phyloP scores from a whole-genome alignment of 2,329 filamentous ascomycete genomes.

The Botrytis fragariae region DNA sequence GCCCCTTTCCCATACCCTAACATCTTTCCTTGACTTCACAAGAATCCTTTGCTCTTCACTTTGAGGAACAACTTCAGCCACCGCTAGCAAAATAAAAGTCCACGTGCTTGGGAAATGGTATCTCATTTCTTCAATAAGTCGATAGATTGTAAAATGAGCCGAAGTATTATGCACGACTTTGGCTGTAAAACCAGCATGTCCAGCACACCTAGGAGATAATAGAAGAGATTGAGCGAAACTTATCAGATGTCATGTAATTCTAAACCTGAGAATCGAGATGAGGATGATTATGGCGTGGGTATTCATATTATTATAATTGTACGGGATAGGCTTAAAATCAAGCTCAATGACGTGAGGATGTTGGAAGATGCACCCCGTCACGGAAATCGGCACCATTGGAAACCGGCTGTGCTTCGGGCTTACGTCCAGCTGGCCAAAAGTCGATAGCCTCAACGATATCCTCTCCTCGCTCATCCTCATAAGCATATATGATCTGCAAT shows the following conservation, averaged over 20 bases:
- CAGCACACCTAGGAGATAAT: slow-evolving; percentile 21
- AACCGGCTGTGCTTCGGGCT: slow-evolving; percentile 32
- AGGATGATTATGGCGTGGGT: slow-evolving; percentile 17
- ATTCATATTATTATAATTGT: slow-evolving; percentile 19
- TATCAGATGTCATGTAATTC: slow-evolving; percentile 20
- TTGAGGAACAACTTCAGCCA: slow-evolving; percentile 7
- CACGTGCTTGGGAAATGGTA: slow-evolving; percentile 8
- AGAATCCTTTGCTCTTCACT: slow-evolving; percentile 13
- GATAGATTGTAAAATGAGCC: slow-evolving; percentile 15
- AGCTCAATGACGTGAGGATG: slow-evolving; percentile 33
- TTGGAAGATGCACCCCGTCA: slow-evolving; percentile 28
- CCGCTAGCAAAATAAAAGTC: slow-evolving; percentile 12
- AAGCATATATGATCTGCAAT: slow-evolving; percentile 87
- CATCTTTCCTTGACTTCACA: slow-evolving; percentile 3
- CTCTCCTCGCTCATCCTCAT: slow-evolving; percentile 91
- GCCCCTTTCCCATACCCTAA: slow-evolving; percentile 4
- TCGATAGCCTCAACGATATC: slow-evolving; percentile 93
- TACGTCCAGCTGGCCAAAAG: slow-evolving; percentile 65
- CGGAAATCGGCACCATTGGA: slow-evolving; percentile 24
- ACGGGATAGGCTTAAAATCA: slow-evolving; percentile 2
- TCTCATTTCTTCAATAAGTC: slow-evolving; percentile 14
- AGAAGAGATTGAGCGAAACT: slow-evolving; percentile 18
- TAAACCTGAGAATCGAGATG: slow-evolving; percentile 17
- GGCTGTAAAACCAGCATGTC: slow-evolving; percentile 19
- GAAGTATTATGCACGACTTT: slow-evolving; percentile 21